phyloP scores from a whole-genome alignment of 2,329 filamentous ascomycete genomes.

The Pezicula carpinea region DNA sequence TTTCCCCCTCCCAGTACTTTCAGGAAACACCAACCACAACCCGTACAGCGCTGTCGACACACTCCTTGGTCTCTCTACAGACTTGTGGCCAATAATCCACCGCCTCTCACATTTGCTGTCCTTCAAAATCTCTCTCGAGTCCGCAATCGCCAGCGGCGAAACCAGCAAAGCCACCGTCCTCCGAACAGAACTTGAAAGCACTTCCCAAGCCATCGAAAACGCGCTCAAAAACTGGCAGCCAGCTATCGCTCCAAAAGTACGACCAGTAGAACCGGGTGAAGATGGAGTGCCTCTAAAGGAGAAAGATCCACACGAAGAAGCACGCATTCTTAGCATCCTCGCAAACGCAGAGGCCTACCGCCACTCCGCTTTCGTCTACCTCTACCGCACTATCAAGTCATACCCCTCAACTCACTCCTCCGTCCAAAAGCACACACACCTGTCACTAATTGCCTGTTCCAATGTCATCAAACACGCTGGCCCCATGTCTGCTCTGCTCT shows the following conservation, averaged over 20 bases:
- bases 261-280: conserved; percentile 1
- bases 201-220: conserved; percentile 49
- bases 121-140: conserved; percentile 47
- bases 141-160: conserved; percentile 37
- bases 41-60: conserved; percentile 43
- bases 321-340: conserved; percentile 29
- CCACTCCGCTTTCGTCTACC: conserved; percentile 42
- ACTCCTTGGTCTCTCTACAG: conserved; percentile 56
- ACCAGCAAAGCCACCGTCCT: conserved; percentile 23
- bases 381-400: conserved; percentile 34
- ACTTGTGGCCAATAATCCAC: conserved; percentile 60
- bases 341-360: conserved; percentile 48
- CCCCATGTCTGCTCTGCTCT: conserved; percentile 59
- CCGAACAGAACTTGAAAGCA: conserved; percentile 26
- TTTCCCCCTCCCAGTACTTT: conserved; percentile 42
- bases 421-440: conserved; percentile 49
- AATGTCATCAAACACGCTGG: conserved; percentile 44
- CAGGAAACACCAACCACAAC: conserved; percentile 32
- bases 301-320: conserved; percentile 5
- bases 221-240: conserved; percentile 54
- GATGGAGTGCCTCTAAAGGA: conserved; percentile 4
- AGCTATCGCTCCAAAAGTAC: conserved; percentile 36
- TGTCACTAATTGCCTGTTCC: conserved; percentile 48
- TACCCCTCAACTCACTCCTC: conserved; percentile 40
- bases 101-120: conserved; percentile 51